These are phyloP conservation scores for Huntiella omanensis DNA, from an alignment of 2,329 filamentous ascomycete species.

Conservation along the genomic window DNA sequence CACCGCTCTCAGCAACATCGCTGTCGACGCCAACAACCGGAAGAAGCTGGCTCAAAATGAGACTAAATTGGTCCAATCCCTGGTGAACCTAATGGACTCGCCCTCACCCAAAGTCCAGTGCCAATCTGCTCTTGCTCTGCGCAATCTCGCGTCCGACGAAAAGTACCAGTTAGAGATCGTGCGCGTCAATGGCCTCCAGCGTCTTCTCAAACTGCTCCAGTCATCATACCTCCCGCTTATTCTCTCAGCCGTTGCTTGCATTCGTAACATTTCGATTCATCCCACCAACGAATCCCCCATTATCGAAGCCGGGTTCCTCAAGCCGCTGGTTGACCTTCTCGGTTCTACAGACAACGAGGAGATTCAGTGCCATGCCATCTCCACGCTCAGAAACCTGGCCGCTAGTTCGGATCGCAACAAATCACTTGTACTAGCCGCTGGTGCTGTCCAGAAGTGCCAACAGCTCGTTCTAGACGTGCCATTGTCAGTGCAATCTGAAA, in stretches of 20 bases:
- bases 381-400: conserved; percentile 82
- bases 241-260: conserved; percentile 90
- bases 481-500: conserved; percentile 89
- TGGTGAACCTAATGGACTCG: conserved; percentile 94
- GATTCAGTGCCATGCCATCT: conserved; percentile 97
- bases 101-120: conserved; percentile 96
- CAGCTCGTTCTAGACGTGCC: conserved; percentile 86
- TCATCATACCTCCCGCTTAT: conserved; percentile 93
- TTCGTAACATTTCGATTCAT: conserved; percentile 97
- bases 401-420: conserved; percentile 97
- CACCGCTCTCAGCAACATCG: conserved; percentile 94
- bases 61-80: conserved; percentile 73
- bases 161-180: conserved; percentile 98
- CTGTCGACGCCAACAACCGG: conserved; percentile 78
- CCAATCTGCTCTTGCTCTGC: conserved; percentile 80
- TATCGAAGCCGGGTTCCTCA: conserved; percentile 90
- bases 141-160: conserved; percentile 92
- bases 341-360: conserved; percentile 96
- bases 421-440: conserved; percentile 87
- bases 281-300: conserved; percentile 95
- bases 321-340: conserved; percentile 79
- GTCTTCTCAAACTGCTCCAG: conserved; percentile 74
- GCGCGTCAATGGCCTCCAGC: conserved; percentile 64
- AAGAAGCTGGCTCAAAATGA: conserved; percentile 84
- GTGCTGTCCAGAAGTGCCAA: conserved; percentile 96